These are phyloP conservation scores for Zymoseptoria ardabiliae DNA, from an alignment of 2,329 filamentous ascomycete species.

Conservation along the genomic window DNA sequence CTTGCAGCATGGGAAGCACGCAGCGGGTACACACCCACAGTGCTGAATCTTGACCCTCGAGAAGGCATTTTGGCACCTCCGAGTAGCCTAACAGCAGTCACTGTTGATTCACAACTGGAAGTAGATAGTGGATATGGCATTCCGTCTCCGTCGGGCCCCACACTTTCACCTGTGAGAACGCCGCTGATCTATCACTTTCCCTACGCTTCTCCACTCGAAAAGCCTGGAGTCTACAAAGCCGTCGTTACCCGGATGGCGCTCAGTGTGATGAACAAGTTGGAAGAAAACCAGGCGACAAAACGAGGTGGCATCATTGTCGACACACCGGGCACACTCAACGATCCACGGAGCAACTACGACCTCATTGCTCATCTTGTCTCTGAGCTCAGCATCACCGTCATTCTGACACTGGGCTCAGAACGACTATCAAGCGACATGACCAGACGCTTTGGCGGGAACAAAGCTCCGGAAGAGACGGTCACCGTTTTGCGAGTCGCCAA, in stretches of 20 bases:
- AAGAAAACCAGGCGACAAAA: constrained; percentile 65
- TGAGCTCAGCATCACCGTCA: constrained; percentile 61
- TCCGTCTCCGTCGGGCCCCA: constrained; percentile 85
- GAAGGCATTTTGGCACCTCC: constrained; percentile 54
- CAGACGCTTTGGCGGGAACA: constrained; percentile 53
- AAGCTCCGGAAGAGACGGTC: constrained; percentile 54
- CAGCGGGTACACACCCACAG: constrained; percentile 71
- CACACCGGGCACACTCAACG: constrained; percentile 62
- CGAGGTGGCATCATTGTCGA: constrained; percentile 79
- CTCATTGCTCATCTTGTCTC: constrained; percentile 72
- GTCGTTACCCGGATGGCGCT: constrained; percentile 71
- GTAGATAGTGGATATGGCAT: constrained; percentile 77
- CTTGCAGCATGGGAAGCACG: constrained; percentile 76
- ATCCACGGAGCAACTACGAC: constrained; percentile 62
- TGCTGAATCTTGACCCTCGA: constrained; percentile 72
- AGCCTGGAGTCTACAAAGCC: constrained; percentile 61
- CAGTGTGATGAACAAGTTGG: constrained; percentile 67
- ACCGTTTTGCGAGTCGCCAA: constrained; percentile 72
- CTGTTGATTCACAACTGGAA: constrained; percentile 80
- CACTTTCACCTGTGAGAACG: constrained; percentile 79
- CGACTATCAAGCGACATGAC: constrained; percentile 67
- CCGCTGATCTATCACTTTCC: constrained; percentile 89
- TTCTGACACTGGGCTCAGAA: constrained; percentile 76
- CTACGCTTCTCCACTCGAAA: constrained; percentile 62
- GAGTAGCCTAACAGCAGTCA: constrained; percentile 77